A percentile compares a stretch with the other conserved stretches of the same genome.
These are phyloP conservation scores for Batkoa obscura DNA, from an alignment of 371 early-diverging fungal species.

Conservation along the genomic window DNA sequence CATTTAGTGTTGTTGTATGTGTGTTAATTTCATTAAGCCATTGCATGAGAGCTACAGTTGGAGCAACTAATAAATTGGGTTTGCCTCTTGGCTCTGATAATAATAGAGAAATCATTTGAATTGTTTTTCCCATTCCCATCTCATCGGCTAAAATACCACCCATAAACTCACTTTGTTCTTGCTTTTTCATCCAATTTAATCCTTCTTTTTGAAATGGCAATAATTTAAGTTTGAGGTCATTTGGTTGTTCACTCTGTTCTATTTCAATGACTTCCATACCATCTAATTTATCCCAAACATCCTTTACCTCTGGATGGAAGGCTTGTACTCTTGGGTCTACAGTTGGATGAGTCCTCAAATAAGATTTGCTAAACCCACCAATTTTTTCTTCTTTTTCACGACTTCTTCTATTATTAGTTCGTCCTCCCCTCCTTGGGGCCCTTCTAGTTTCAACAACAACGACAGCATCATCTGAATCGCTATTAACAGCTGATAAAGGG, in stretches of 20 bases:
- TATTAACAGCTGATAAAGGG: too few relatives aligned
- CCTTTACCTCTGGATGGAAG: constrained; percentile 36
- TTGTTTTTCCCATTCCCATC: constrained; percentile 99
- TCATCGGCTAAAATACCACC: constrained; percentile 41
- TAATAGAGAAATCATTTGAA: constrained; percentile 82
- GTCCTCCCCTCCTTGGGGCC: too few relatives aligned
- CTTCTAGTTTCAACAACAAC: too few relatives aligned
- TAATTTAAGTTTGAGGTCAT: constrained; percentile 44
- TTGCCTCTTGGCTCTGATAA: constrained; percentile 30
- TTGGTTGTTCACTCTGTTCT: constrained; percentile 41
- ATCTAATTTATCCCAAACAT: constrained; percentile 49
- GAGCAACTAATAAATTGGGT: constrained; percentile 74
- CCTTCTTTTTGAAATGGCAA: constrained; percentile 82
- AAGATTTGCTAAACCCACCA: too few relatives aligned
- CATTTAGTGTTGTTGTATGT: constrained; percentile 43
- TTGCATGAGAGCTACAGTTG: constrained; percentile 79
- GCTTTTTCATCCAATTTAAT: constrained; percentile 58
- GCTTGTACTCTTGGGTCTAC: constrained; percentile 11
- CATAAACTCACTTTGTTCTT: constrained; percentile 35
- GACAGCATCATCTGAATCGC: not conserved
- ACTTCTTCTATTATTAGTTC: too few relatives aligned
- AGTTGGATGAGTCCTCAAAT: not conserved
- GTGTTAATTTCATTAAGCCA: constrained; percentile 68
- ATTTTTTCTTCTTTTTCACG: too few relatives aligned
- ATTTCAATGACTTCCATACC: constrained; percentile 14